phyloP scores from a whole-genome alignment of 2,329 filamentous ascomycete species.

The Paecilomyces sp. region DNA sequence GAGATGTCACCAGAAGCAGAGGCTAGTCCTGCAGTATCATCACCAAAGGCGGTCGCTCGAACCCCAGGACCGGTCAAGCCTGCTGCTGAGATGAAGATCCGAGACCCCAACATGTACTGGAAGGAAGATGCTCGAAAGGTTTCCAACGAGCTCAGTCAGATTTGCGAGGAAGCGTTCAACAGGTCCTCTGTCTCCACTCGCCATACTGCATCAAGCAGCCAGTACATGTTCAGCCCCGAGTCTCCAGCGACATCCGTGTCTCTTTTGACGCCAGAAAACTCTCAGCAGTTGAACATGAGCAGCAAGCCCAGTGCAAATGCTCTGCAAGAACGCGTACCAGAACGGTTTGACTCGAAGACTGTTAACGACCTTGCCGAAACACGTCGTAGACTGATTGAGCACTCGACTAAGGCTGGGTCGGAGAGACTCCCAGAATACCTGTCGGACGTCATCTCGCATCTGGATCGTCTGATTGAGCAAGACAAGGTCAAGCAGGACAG shows the following conservation, averaged over 20 bases:
- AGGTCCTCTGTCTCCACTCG: conserved; percentile 51
- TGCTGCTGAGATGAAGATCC: conserved; percentile 31
- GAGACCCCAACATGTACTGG: conserved; percentile 44
- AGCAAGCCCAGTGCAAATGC: conserved; percentile 29
- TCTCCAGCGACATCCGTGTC: conserved; percentile 45
- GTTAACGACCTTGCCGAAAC: conserved; percentile 52
- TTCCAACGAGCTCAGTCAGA: conserved; percentile 76
- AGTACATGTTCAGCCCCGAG: conserved; percentile 34
- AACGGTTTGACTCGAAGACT: conserved; percentile 46
- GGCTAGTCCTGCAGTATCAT: conserved; percentile 33
- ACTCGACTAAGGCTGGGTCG: conserved; percentile 38
- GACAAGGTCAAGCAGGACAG: conserved; percentile 13
- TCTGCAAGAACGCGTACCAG: conserved; percentile 36
- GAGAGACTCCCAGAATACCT: conserved; percentile 44
- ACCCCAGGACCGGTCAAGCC: conserved; percentile 19
- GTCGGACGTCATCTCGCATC: conserved; percentile 53
- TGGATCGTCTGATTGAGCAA: conserved; percentile 50
- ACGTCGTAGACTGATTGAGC: conserved; percentile 49
- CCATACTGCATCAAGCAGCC: conserved; percentile 36
- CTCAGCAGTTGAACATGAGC: conserved; percentile 8
- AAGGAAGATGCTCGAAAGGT: conserved; percentile 77
- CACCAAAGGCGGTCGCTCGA: conserved; percentile 31
- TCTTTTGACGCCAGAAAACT: conserved; percentile 18
- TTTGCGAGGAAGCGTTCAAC: conserved; percentile 89
- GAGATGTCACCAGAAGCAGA: conserved; percentile 15